Percentiles rank a stretch among this genome's conserved stretches.
Conservation (phyloP, 2,329 filamentous ascomycete species). For the Xylariales sp. region DNA sequence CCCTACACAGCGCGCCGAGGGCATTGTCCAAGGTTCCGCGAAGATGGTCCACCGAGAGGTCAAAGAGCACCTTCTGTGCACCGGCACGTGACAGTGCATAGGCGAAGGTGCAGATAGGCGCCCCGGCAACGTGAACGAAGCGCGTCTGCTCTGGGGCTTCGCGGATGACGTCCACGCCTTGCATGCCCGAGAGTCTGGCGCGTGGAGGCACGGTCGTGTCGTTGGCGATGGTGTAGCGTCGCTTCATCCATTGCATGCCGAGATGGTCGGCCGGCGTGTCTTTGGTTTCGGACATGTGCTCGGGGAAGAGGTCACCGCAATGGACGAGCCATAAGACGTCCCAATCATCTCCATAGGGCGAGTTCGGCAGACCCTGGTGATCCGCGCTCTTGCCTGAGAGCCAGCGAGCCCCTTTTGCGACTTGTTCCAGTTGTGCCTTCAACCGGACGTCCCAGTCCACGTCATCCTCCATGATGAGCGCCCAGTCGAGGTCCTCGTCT, state of each 20-base stretch:
- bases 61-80: conserved; percentile 23
- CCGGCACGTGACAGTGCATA: conserved; percentile 25
- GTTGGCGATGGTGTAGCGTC: conserved; percentile 21
- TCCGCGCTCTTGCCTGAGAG: too few species aligned
- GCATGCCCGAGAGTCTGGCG: conserved; percentile 20
- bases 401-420: conserved; percentile 27
- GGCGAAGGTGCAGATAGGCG: conserved; percentile 25
- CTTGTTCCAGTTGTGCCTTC: conserved; percentile 26
- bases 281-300: conserved; percentile 20
- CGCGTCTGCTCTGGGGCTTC: conserved; percentile 18
- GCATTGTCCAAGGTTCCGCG: conserved; percentile 27
- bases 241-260: too few species aligned
- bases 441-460: conserved; percentile 35
- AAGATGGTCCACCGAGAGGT: conserved; percentile 25
- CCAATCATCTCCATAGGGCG: conserved; percentile 24
- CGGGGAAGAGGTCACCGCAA: conserved; percentile 26
- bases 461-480: conserved; percentile 35
- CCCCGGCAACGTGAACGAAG: conserved; percentile 22
- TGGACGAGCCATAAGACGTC: conserved; percentile 26
- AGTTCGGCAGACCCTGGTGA: conserved; percentile 21
- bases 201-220: conserved; percentile 22
- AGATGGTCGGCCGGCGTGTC: conserved; percentile 20
- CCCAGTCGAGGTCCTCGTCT: conserved; percentile 27
- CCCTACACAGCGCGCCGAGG: conserved; percentile 25
- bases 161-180: conserved; percentile 24